Evolutionary conservation across 345 rosid species (phyloP).

Genomic region (Aurinia saxatilis): DNA sequence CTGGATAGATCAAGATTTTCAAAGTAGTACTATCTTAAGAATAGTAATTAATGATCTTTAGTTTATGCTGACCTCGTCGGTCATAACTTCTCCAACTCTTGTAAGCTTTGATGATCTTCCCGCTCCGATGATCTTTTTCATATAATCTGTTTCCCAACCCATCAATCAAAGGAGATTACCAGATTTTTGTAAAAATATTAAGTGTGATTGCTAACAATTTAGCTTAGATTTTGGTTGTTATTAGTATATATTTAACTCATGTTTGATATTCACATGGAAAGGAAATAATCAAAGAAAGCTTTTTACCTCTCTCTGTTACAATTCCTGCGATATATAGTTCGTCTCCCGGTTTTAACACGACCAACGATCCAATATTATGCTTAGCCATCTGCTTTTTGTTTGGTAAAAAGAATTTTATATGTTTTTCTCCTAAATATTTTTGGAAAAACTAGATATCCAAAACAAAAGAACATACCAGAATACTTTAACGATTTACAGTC

Average conservation of each 20-base stretch:
- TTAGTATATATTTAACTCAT: not conserved
- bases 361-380: conserved; percentile 78
- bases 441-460: not conserved
- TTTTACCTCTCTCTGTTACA: conserved; percentile 79
- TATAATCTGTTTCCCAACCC: conserved; percentile 42
- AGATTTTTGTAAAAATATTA: not conserved
- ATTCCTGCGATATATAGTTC: conserved; percentile 69
- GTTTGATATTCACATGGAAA: not conserved
- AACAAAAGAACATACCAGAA: not conserved
- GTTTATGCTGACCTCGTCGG: conserved; percentile 46
- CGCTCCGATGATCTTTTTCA: conserved; percentile 60
- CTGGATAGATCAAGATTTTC: not conserved
- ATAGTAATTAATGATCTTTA: not conserved
- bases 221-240: not conserved
- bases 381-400: conserved; percentile 63
- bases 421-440: not conserved
- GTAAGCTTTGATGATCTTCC: conserved; percentile 65
- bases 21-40: not conserved
- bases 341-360: conserved; percentile 79
- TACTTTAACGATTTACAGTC: not conserved
- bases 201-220: not conserved
- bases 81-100: conserved; percentile 79
- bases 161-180: not conserved
- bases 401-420: not conserved
- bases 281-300: not conserved